A percentile compares a stretch with the other conserved stretches of the same genome.
phyloP scores from a whole-genome alignment of 2,329 filamentous ascomycete species.

The Metarhizium album region DNA sequence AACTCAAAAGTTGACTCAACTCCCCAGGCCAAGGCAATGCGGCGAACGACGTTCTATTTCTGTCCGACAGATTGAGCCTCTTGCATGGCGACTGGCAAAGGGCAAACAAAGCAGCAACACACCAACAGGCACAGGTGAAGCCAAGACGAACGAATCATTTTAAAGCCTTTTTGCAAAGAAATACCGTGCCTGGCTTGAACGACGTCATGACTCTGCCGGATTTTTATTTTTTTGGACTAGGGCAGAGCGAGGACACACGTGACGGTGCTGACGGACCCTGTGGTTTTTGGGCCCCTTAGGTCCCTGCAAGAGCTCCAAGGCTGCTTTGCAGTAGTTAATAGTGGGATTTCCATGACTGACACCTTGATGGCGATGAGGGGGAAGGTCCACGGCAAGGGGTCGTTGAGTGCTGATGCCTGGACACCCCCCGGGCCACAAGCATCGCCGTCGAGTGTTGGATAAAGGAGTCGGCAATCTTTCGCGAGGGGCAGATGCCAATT shows the following conservation, averaged over 20 bases:
- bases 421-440: not conserved
- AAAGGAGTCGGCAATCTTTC: not conserved
- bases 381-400: not conserved
- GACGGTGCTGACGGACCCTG: not conserved
- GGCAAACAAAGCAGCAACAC: not conserved
- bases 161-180: not conserved
- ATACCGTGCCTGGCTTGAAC: not conserved
- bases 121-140: not conserved
- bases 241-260: not conserved
- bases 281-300: not conserved
- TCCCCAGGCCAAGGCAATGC: too few relatives aligned
- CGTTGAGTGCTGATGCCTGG: not conserved
- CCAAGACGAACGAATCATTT: too few relatives aligned
- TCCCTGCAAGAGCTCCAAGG: not conserved
- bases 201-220: constrained; percentile 5
- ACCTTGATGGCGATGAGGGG: not conserved
- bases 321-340: not conserved
- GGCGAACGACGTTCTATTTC: too few relatives aligned
- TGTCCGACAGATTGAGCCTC: not conserved
- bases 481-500: not conserved
- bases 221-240: not conserved
- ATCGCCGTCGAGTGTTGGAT: not conserved
- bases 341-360: not conserved
- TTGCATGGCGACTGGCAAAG: not conserved
- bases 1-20: too few relatives aligned